Evolutionary conservation across 306 rosid species (phyloP).

Genomic region (Prunus fruticosa): DNA sequence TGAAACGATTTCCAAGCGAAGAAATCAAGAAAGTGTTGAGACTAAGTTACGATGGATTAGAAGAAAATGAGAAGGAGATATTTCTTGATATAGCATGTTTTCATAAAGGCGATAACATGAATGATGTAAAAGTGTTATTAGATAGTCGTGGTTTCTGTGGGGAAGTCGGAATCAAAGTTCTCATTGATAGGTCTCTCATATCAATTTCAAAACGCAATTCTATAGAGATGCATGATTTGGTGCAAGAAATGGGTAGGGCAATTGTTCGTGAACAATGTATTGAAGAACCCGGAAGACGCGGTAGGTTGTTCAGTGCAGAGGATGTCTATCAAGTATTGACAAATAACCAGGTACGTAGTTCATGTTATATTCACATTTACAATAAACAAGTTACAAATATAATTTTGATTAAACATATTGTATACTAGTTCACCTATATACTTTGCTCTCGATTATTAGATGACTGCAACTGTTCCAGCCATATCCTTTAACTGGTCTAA

Average conservation of each 20-base stretch:
- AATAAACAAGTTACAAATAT: neutral
- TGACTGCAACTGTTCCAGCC: neutral
- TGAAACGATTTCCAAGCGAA: neutral
- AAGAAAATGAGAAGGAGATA: conserved; percentile 18
- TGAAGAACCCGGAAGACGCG: neutral
- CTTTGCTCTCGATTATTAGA: neutral
- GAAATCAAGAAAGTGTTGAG: neutral
- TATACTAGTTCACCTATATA: neutral
- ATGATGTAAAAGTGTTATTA: conserved; percentile 9
- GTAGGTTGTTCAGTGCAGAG: neutral
- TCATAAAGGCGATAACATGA: conserved; percentile 27
- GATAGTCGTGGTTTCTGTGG: conserved; percentile 4
- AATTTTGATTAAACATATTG: neutral
- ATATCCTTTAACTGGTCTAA: neutral
- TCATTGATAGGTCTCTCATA: conserved; percentile 38
- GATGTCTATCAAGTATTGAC: too few species aligned
- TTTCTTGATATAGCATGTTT: conserved; percentile 32
- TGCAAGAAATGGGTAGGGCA: conserved; percentile 32
- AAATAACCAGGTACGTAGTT: too few species aligned
- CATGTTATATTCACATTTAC: neutral
- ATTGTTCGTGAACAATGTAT: conserved; percentile 21
- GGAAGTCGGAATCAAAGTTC: conserved; percentile 25
- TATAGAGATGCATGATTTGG: conserved; percentile 31
- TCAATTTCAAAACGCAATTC: neutral
- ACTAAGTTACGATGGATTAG: neutral